Base-by-base conservation (phyloP, 768 basidiomycete genomes). In the Russula sp. region DNA sequence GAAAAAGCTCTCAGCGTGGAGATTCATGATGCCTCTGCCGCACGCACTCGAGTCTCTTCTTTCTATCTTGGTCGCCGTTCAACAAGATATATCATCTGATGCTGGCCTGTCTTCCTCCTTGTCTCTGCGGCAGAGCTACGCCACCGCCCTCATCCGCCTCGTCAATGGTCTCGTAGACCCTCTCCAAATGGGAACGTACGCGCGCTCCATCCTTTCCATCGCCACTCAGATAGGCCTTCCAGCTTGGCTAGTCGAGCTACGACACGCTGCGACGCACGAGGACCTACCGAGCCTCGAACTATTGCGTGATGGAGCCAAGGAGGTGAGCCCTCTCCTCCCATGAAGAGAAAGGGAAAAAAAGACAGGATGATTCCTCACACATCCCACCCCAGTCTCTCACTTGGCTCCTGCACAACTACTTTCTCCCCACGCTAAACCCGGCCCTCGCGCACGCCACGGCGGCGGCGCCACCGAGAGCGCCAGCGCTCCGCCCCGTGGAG, bases 81-180 rank as follows among this genome's bases (percentile, higher is more conserved):
- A 79, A 10, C 79, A 86, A 56, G 90, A 93, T 60, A 70, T 68
- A 70, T 8, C 67, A 36, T 60, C 38, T 45, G 65, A 51, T 22
- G 64, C 56, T 36, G 60, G 72, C 10, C 57, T 68, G 29, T 53
- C 71, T 2, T 75, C 79, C 0, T 67, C 72, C 41, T 77, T 90
- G 39, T 73, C 77, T 53, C 72, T 90, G 57, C 82, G 95, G 20
- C 87, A 94, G 68, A 82, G 81, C 62, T 93, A 92, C 72, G 84
- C 91, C 9, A 77, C 87, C 29, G 85, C 93, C 1, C 77, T 97
- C 61, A 87, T 95, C 61, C 79, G 96, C 36, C 83, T 98, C 66
- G 90, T 98, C 66, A 99, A 98, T 68, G 91, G 93, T 1, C 80
- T 98, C 41, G 96, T 98, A 7, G 97, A 99, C 69, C 93, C 95